Base-by-base conservation (phyloP, 345 rosid genomes). In the Hirschfeldia incana region DNA sequence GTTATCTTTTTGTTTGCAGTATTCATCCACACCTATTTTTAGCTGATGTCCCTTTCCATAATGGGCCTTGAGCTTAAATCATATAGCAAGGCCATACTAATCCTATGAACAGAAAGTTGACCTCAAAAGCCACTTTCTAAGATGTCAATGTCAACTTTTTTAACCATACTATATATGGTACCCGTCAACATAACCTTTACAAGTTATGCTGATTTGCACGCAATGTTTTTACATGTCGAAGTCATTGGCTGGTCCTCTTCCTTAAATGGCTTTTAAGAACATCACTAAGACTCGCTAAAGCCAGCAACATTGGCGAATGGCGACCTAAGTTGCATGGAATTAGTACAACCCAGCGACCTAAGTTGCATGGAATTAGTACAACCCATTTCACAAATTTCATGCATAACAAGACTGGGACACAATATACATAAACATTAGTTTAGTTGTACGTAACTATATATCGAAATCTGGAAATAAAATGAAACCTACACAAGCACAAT, bases 1-100 rank as follows among this genome's bases (percentile, higher is more conserved):
- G 92, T 79, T 92, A 85, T 84, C 95, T 92, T 87, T 88, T 85
- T 65, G 88, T 74, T 91, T 89, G 51, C 39, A 46, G 66, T 7
- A 72, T 6, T 65, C 65, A 2, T 36, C 65, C 36, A 77, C 30
- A 51, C 29, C 46, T 3, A 72, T 53, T 62, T 15, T 37, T 17
- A 55, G 12, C 27, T 53, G 10, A 12, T 16, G 51, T 58, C 27
- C 15, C 29, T 53, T 32, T 79, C 33, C 15, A 49, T 10, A 68
- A 68, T 33, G 57, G 75, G 12, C 63, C 64, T 73, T 10, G 61
- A 57, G 29, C 29, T 67, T 70, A 68, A 39, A 57, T 28, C 59
- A 62, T n/a, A 3, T 51, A 51, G 53, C 32, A 77, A 13, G 44
- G 28, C 71, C 71, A 53, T 36, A 34, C 70, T 8, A 10, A 21